Evolutionary conservation across 73 alveolate species (phyloP).

Genomic region (Tetrahymena thermophila): DNA sequence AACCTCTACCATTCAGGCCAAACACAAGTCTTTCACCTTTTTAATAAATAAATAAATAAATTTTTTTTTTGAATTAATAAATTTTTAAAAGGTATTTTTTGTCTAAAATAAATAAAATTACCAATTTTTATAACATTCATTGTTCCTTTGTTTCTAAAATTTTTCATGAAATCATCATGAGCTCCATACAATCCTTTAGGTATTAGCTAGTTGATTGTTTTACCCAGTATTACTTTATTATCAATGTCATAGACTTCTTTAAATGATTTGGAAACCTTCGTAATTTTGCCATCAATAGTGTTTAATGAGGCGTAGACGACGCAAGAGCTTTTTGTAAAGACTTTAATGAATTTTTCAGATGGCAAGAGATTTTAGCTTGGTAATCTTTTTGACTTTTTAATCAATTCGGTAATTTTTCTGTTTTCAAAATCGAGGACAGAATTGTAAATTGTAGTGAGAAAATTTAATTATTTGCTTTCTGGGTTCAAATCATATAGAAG

Average conservation of each 20-base stretch:
- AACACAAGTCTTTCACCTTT: neutral
- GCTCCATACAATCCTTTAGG: neutral
- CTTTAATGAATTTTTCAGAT: neutral
- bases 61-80: too few species aligned
- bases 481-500: neutral
- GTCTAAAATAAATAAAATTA: neutral
- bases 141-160: neutral
- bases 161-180: neutral
- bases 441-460: neutral
- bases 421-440: neutral
- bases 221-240: neutral
- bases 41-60: neutral
- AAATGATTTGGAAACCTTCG: neutral
- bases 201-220: neutral
- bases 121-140: neutral
- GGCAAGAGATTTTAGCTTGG: neutral
- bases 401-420: neutral
- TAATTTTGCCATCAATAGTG: neutral
- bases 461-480: neutral
- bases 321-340: neutral
- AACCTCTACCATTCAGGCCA: neutral
- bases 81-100: too few species aligned
- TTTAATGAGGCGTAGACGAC: neutral
- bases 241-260: neutral
- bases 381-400: neutral